Evolutionary conservation across 345 rosid species (phyloP), one percentile per base, ranked within the genome.

Genomic region (Passiflora organensis): DNA sequence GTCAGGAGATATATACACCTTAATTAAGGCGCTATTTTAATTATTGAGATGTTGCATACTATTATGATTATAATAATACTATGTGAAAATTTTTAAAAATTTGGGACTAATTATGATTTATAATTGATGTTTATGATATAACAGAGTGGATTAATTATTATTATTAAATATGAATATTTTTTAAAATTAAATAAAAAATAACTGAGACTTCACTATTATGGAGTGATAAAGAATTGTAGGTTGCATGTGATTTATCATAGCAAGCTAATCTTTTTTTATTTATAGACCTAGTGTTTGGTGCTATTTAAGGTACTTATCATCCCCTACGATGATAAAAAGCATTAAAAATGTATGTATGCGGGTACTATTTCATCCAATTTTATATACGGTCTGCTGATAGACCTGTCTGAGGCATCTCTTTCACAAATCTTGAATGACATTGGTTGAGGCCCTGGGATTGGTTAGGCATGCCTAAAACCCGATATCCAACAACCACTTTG

Each of bases 381-480:
- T 55, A 64, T 43, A 47, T 44, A 51, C 49, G 74, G 69, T 58
- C 43, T 75, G 89, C 81, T 83, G 91, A n/a, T n/a, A n/a, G 80
- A 77, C 50, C 44, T 82, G 87, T 83, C 72, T 76, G 76, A 55
- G 67, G 78, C 81, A 82, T 83, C 82, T 80, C 66, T 66, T 70
- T 69, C 83, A 80, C 80, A 80, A 60, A 73, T 71, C 59, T 77
- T 64, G 65, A 76, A 72, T 34, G 61, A 43, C 52, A 84, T 89
- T 84, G 95, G 87, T 75, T 49, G 47, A 66, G 58, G 61, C 62
- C 67, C 76, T 80, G 74, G 58, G 77, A 73, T 77, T 77, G 80
- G 79, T 86, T 79, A 73, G 76, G 81, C 88, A 70, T 83, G 91
- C 82, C 75, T 62, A 67, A 49, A 72, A 59, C 67, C 80, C 67